Percentiles rank a stretch among this genome's conserved stretches.
These are phyloP conservation scores for Myriosclerotinia duriaeana DNA, from an alignment of 2,329 filamentous ascomycete species.

Conservation along the genomic window DNA sequence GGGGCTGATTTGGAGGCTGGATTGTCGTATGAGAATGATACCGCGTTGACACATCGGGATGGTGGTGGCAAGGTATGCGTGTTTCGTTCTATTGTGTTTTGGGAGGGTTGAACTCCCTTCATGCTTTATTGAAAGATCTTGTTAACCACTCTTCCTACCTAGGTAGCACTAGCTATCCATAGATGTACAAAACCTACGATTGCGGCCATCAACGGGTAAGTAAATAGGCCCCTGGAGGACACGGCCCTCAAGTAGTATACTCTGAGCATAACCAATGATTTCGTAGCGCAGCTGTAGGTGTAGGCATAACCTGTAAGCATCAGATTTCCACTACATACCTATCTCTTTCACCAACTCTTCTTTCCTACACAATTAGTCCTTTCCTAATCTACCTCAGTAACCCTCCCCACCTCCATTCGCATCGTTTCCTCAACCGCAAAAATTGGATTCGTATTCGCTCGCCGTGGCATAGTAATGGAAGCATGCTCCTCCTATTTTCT, in stretches of 20 bases:
- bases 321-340: neutral
- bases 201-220: slow-evolving; percentile 55
- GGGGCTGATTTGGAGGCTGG: slow-evolving; percentile 44
- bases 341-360: too few species aligned
- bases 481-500: slow-evolving; percentile 71
- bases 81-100: neutral
- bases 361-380: too few species aligned
- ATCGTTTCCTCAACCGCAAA: slow-evolving; percentile 58
- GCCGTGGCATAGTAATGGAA: slow-evolving; percentile 70
- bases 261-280: neutral
- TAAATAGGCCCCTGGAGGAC: too few species aligned
- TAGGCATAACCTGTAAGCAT: slow-evolving; percentile 18
- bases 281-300: slow-evolving; percentile 6
- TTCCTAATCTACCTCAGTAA: slow-evolving; percentile 47
- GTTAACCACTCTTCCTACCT: slow-evolving; percentile 20
- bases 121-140: neutral
- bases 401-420: slow-evolving; percentile 54
- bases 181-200: slow-evolving; percentile 59
- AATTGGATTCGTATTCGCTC: slow-evolving; percentile 72
- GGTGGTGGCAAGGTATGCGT: slow-evolving; percentile 46
- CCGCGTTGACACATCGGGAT: slow-evolving; percentile 43
- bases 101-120: neutral
- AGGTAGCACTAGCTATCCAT: slow-evolving; percentile 55
- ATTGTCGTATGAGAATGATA: slow-evolving; percentile 30
- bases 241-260: neutral